Base-by-base conservation (phyloP, 2,329 filamentous ascomycete species). In the Lasiodiplodia gonubiensis region DNA sequence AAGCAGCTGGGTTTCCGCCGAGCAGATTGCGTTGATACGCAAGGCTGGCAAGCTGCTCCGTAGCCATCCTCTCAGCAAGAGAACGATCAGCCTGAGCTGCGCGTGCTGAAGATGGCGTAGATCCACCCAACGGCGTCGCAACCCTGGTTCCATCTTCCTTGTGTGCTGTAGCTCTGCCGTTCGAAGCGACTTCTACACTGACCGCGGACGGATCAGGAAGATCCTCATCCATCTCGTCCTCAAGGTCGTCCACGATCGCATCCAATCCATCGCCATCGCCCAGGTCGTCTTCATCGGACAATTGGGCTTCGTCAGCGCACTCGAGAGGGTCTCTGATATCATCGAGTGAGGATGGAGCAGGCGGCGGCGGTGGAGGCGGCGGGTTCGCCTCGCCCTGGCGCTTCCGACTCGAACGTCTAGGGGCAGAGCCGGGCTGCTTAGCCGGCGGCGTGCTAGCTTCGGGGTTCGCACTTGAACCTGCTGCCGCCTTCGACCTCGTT, bases 131-230 rank as follows among this genome's bases (percentile, higher is more conserved):
- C 5, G 94, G 94, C 1, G 94, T 97, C 10, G 90, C 87, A 66
- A 98, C 88, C 68, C 92, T 86, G 3, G 92, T 96, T 5, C 94
- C 94, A 76, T 97, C 94, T 72, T 97, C 94, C 74, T 95, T 94
- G 63, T 91, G 90, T 48, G 94, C 94, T 1, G 92, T 97, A 16
- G 97, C 90, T 75, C 93, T 96, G 16, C 93, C 94, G 23, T 90
- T 91, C 21, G 91, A 89, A 48, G 90, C 93, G 51, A 97, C 88
- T 78, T 98, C 94, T 76, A 99, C 87, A 74, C 93, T 97, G 37
- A 98, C 93, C 6, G 95, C 94, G 4, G 92, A 91, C 2, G 93
- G 92, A 72, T 95, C 92, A 7, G 90, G 86, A n/a, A 86, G 84
- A n/a, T 87, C 86, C 66, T 91, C 90, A 61, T 92, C 86, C 42